Evolutionary conservation across 1,284 basidiomycete genomes (phyloP), one percentile per base, ranked within the genome.

Genomic region (Sanguinoderma infundibulare): DNA sequence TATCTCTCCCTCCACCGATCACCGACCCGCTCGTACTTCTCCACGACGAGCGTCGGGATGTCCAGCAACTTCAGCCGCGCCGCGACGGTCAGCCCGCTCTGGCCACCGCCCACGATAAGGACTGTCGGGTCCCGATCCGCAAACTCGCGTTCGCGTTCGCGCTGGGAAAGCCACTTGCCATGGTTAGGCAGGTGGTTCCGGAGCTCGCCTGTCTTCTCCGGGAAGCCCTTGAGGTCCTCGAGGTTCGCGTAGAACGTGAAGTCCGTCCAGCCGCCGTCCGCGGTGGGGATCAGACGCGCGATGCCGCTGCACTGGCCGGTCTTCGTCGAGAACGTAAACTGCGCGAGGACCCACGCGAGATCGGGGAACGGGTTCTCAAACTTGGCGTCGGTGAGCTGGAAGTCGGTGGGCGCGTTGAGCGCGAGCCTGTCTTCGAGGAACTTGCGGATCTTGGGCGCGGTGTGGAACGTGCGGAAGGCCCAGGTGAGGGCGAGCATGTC

Each of bases 401-500:
- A 76, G 22, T 75, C 68, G 17, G 72, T 69, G 0, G 81, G 70
- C 34, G 78, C 75, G 22, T 73, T 71, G 1, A 61, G 50, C 1
- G 73, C 67, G 14, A 89, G 78, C n/a, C 80, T 77, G 67, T 82
- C 82, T 14, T 62, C 53, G 40, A 87, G 75, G 70, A 86, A 82
- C 55, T 73, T 71, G 3, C 67, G 68, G 65, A 89, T 81, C 57
- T 71, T 70, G 4, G 72, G 51, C 14, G 63, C 57, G 28, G 83
- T 81, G 57, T 80, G 78, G 73, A 89, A 85, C 0, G 87, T 89
- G 54, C 87, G 83, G 68, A 89, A 83, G 65, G 86, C 82, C 86
- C 86, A 89, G 12, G 87, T 87, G 42, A 89, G 75, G 0, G 84
- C 78, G 36, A 89, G 79, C 65, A 86, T 79, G 71, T 90, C 88